Base-by-base conservation (phyloP, 2,329 filamentous ascomycete species). In the Cordyceps javanica region DNA sequence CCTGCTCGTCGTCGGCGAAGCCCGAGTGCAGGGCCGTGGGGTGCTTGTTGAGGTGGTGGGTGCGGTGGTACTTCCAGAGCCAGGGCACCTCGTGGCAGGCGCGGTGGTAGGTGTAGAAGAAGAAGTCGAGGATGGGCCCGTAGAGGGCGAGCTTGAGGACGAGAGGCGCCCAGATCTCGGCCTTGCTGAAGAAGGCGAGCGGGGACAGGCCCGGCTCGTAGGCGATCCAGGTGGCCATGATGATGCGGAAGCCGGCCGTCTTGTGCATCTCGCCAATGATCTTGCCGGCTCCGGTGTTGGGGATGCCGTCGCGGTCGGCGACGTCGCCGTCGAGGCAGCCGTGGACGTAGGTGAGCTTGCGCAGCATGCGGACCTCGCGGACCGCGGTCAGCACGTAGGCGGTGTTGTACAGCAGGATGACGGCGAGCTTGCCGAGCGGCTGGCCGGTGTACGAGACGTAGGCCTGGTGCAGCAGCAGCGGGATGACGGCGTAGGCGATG, bases 11-110 rank as follows among this genome's bases (percentile, higher is more conserved):
- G 54, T 76, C 75, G 55, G 75, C 73, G 62, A 76, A 77, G 8
- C 71, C 66, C 0, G 72, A 70, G 2, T 77, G 64, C 0, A 76
- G 66, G 1, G 74, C 51, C 34, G 60, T 74, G 3, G 74, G 74
- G 58, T 76, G 74, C 60, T 76, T 76, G 51, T 73, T 75, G 7
- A 77, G 64, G 60, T 77, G 75, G 57, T 77, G 75, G 0, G 73
- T 76, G 55, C 73, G 71, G 66, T 77, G 75, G 59, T 60, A 66
- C 49, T 57, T 59, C 74, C 74, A 76, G 9, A 76, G 68, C 3
- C 55, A 61, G 30, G 65, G 62, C n/a, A 71, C 55, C 52, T 76
- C 73, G 61, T 76, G 74, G 70, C 74, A 75, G 14, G 67, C 45
- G 7, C 73, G 70, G 63, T 75, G 73, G 59, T 75, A 75, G 65